Conservation (phyloP, 208 protist genomes). For the Trypanosoma conorhini region DNA sequence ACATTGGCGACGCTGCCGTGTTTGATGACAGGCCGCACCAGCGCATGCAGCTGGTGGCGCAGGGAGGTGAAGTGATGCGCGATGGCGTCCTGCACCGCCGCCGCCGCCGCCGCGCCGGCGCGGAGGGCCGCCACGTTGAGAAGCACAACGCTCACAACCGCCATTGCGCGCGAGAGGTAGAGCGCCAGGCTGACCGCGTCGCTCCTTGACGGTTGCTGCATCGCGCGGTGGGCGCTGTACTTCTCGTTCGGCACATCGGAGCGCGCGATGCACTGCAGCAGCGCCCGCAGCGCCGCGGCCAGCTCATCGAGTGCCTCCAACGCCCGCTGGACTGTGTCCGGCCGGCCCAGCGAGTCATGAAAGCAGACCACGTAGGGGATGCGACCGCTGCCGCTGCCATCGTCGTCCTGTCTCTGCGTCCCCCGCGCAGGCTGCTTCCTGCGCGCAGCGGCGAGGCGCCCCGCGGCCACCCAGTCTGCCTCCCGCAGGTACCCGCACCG, state of each 20-base stretch:
- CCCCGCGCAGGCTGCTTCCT: conserved; percentile 7
- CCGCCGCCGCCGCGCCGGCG: neutral
- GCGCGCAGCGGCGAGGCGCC: neutral
- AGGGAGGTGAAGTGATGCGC: conserved; percentile 39
- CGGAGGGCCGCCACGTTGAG: conserved; percentile 17
- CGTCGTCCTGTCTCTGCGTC: neutral
- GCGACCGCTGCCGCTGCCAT: neutral
- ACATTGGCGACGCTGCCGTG: conserved; percentile 70
- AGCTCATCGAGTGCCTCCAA: conserved; percentile 16
- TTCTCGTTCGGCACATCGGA: conserved; percentile 82
- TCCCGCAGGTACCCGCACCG: conserved; percentile 50
- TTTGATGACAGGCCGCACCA: conserved; percentile 57
- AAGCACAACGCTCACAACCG: conserved; percentile 36
- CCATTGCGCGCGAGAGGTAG: conserved; percentile 55
- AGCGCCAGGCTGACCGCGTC: conserved; percentile 72
- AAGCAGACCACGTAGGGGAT: conserved; percentile 25
- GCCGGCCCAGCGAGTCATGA: neutral
- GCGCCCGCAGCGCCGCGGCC: neutral
- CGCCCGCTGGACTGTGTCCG: conserved; percentile 14
- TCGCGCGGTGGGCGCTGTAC: conserved; percentile 74
- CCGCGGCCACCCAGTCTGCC: conserved; percentile 24
- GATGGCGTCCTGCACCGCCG: conserved; percentile 16
- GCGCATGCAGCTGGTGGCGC: conserved; percentile 51
- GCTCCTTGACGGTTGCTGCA: conserved; percentile 54
- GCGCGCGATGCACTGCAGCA: conserved; percentile 57